phyloP scores from a whole-genome alignment of 2,329 filamentous ascomycete genomes.

The Clonostachys solani region DNA sequence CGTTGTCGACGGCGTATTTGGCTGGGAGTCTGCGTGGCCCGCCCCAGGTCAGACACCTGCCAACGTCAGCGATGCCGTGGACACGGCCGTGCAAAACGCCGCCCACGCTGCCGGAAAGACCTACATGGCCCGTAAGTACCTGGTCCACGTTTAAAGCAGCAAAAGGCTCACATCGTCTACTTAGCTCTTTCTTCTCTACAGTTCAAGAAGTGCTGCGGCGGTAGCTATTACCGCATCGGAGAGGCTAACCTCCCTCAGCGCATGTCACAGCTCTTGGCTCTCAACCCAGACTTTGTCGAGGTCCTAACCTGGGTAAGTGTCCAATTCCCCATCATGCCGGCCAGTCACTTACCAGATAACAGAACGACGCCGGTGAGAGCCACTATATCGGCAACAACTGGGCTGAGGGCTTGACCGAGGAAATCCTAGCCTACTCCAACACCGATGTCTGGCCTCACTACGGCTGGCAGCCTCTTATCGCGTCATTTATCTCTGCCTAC shows the following conservation, averaged over 20 bases:
- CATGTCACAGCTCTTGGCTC: conserved; percentile 4
- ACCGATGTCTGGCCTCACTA: conserved; percentile 3
- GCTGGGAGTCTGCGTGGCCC: conserved; percentile 9
- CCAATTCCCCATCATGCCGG: too few relatives aligned
- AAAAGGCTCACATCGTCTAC: background rate
- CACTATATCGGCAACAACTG: conserved; percentile 11
- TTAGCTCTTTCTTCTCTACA: conserved; percentile 6
- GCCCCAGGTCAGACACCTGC: background rate
- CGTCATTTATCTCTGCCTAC: conserved; percentile 8
- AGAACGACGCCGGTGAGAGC: conserved; percentile 12
- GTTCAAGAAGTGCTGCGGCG: conserved; percentile 7
- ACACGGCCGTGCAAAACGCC: conserved; percentile 1
- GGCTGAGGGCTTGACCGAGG: conserved; percentile 3
- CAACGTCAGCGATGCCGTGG: conserved; percentile 4
- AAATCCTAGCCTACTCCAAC: conserved; percentile 6
- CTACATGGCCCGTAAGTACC: conserved; percentile 6
- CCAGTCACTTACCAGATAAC: background rate
- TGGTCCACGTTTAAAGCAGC: background rate
- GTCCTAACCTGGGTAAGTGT: conserved; percentile 4
- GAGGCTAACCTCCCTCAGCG: conserved; percentile 7
- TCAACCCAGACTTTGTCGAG: conserved; percentile 5
- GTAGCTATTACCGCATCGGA: conserved; percentile 6
- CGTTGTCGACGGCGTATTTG: conserved; percentile 7
- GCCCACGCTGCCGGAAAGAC: conserved; percentile 1
- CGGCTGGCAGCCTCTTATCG: conserved; percentile 7